Percentiles rank a stretch among this genome's conserved stretches.
phyloP scores from a whole-genome alignment of 2,329 filamentous ascomycete genomes.

The Ascochyta viciae-villosae region DNA sequence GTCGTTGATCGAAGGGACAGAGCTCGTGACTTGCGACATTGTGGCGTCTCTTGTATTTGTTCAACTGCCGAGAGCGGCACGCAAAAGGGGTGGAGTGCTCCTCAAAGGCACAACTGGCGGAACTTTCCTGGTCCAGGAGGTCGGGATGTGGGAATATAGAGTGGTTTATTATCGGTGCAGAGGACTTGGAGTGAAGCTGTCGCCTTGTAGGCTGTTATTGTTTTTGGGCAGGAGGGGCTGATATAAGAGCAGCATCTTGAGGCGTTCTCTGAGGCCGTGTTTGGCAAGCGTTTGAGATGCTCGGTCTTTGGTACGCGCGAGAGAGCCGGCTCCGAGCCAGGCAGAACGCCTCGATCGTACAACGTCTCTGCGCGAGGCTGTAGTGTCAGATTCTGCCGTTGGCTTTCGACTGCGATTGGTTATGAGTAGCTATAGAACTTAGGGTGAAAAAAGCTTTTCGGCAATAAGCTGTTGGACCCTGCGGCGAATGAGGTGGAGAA shows the following conservation, averaged over 20 bases:
- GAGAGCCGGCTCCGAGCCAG: conserved; percentile 6
- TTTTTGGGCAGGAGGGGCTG: neutral
- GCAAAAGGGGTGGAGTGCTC: neutral
- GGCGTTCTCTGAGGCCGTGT: conserved; percentile 3
- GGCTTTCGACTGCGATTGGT: neutral
- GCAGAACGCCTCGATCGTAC: conserved; percentile 4
- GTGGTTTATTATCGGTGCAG: neutral
- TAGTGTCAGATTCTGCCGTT: neutral
- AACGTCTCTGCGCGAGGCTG: conserved; percentile 1
- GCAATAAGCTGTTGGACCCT: neutral
- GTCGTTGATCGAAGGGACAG: conserved; percentile 25
- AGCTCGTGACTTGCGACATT: conserved; percentile 19
- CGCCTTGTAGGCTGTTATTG: neutral
- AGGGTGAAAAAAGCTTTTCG: conserved; percentile 4
- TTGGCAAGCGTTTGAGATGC: conserved; percentile 7
- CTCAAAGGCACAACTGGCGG: neutral
- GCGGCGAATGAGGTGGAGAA: conserved; percentile 1
- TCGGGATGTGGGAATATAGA: neutral
- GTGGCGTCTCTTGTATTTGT: neutral
- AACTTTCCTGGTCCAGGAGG: neutral
- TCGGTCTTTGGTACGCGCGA: conserved; percentile 15
- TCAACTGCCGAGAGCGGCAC: neutral
- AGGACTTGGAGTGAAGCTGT: neutral
- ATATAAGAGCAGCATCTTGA: conserved; percentile 1
- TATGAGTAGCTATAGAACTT: neutral